phyloP scores from a whole-genome alignment of 352 stramenopile genomes.

The Pythium plurisporium region DNA sequence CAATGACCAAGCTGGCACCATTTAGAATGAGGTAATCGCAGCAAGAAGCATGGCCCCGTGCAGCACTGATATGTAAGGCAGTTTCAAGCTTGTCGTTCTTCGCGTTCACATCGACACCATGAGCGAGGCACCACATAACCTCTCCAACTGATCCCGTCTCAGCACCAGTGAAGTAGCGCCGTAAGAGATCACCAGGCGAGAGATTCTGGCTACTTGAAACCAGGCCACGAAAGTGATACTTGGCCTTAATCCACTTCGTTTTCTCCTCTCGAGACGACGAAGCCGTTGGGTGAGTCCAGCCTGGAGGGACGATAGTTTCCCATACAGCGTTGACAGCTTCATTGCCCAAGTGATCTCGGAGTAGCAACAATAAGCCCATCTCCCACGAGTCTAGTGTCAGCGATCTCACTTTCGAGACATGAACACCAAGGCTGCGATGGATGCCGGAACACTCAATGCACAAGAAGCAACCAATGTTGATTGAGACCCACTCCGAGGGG shows the following conservation, averaged over 20 bases:
- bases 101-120: constrained; percentile 75
- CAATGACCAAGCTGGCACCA: constrained; percentile 55
- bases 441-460: constrained; percentile 98
- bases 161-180: constrained; percentile 45
- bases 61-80: constrained; percentile 52
- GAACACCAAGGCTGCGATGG: constrained; percentile 94
- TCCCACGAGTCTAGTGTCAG: constrained; percentile 88
- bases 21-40: constrained; percentile 84
- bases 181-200: constrained; percentile 27
- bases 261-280: constrained; percentile 64
- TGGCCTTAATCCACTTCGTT: constrained; percentile 78
- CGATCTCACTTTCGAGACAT: constrained; percentile 96
- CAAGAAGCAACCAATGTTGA: constrained; percentile 95
- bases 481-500: constrained; percentile 93
- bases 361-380: constrained; percentile 59
- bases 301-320: constrained; percentile 48
- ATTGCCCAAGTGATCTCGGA: constrained; percentile 73
- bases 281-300: constrained; percentile 48
- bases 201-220: constrained; percentile 29
- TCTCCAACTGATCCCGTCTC: constrained; percentile 36
- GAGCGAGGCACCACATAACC: constrained; percentile 75
- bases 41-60: constrained; percentile 30
- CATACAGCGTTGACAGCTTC: constrained; percentile 60
- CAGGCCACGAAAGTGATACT: constrained; percentile 81
- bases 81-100: constrained; percentile 48